Evolutionary conservation across 2,329 filamentous ascomycete genomes (phyloP).

Genomic region (Penicillium sp.): DNA sequence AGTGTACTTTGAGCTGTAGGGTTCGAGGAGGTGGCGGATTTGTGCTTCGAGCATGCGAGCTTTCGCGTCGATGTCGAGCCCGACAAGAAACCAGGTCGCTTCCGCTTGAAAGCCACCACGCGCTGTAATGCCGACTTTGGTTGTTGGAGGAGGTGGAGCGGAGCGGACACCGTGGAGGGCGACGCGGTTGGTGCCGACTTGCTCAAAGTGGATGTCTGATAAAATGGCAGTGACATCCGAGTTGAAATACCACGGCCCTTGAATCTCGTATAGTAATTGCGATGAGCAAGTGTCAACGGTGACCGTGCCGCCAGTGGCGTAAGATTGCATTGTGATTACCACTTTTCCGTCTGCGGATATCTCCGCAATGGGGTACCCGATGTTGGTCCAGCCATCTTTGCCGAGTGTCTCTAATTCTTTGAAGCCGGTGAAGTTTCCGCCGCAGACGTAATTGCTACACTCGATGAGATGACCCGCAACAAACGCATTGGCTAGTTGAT

Average conservation of each 20-base stretch:
- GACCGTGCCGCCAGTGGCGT: slow-evolving; percentile 45
- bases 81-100: slow-evolving; percentile 50
- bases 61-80: slow-evolving; percentile 53
- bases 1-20: slow-evolving; percentile 39
- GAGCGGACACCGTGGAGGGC: slow-evolving; percentile 53
- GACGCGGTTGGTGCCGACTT: slow-evolving; percentile 56
- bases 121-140: slow-evolving; percentile 56
- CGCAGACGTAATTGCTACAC: slow-evolving; percentile 49
- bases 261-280: slow-evolving; percentile 61
- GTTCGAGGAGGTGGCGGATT: slow-evolving; percentile 44
- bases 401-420: slow-evolving; percentile 35
- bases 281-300: slow-evolving; percentile 57
- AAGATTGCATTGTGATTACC: slow-evolving; percentile 51
- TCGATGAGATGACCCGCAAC: slow-evolving; percentile 47
- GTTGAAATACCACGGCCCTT: slow-evolving; percentile 63
- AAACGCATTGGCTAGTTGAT: slow-evolving; percentile 46
- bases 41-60: slow-evolving; percentile 53
- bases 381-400: slow-evolving; percentile 47
- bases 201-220: slow-evolving; percentile 57
- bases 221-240: slow-evolving; percentile 61
- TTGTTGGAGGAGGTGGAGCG: slow-evolving; percentile 54
- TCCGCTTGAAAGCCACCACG: slow-evolving; percentile 55
- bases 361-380: slow-evolving; percentile 54
- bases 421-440: slow-evolving; percentile 52
- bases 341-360: slow-evolving; percentile 47